These are phyloP conservation scores for Trichoderma oligosporum DNA, from an alignment of 2,329 filamentous ascomycete genomes.

Conservation along the genomic window DNA sequence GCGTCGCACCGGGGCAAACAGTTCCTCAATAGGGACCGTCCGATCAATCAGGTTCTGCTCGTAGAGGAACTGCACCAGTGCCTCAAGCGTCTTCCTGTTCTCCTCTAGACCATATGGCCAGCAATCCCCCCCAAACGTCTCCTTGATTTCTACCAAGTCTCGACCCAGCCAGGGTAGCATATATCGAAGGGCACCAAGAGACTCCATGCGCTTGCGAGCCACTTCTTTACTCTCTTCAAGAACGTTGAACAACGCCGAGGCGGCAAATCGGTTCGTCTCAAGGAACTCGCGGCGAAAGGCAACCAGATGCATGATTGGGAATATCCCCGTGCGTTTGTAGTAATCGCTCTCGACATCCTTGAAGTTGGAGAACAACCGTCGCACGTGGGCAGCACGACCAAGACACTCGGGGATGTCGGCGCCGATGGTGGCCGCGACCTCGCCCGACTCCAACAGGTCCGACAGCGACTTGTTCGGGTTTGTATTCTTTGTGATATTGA, in stretches of 20 bases:
- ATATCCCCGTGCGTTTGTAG: constrained; percentile 8
- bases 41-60: constrained; percentile 17
- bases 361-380: constrained; percentile 5
- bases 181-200: constrained; percentile 5
- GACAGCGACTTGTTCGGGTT: constrained; percentile 2
- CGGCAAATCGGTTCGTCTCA: constrained; percentile 2
- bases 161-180: constrained; percentile 10
- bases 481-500: constrained; percentile 5
- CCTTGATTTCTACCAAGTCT: not conserved
- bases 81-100: constrained; percentile 4
- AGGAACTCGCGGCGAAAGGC: constrained; percentile 2
- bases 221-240: constrained; percentile 6
- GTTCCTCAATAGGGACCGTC: constrained; percentile 6
- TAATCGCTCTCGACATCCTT: constrained; percentile 11
- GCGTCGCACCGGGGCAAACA: constrained; percentile 10
- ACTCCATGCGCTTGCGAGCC: constrained; percentile 11
- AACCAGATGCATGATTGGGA: constrained; percentile 11
- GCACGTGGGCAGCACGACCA: constrained; percentile 1
- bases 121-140: constrained; percentile 13
- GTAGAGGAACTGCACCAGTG: constrained; percentile 4
- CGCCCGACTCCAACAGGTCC: not conserved
- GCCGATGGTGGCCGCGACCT: constrained; percentile 6
- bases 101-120: constrained; percentile 7
- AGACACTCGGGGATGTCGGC: constrained; percentile 4
- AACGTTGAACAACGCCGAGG: constrained; percentile 4